Evolutionary conservation across 495 filamentous ascomycete species (phyloP), one percentile per base, ranked within the genome.

Genomic region (Chaetomium fimeti): DNA sequence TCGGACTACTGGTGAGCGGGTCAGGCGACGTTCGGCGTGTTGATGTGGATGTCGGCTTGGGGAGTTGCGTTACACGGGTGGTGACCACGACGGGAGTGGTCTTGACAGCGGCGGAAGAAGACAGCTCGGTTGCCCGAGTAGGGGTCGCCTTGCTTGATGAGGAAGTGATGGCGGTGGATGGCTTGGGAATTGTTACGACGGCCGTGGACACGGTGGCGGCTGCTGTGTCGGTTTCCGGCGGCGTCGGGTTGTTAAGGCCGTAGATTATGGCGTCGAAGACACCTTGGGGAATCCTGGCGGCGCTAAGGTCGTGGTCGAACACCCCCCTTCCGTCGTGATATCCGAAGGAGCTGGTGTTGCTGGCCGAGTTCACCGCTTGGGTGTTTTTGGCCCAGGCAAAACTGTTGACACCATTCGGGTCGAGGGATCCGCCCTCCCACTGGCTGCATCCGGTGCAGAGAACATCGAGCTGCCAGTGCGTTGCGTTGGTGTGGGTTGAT

Each of bases 391-490:
- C 73, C 66, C 68, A 75, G 16, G 68, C 73, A 15, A 75, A 60
- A 1, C 40, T 68, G 53, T 70, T 71, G 22, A 49, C 57, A 25
- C 73, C 71, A 49, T 72, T 72, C 18, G 75, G 72, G 62, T 77
- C 66, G 12, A 77, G 61, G 3, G 68, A 65, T 4, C 68, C 65
- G 36, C 63, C 67, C 27, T 57, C 53, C 76, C 76, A 80, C 22
- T 73, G 71, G 53, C 75, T 80, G 64, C 78, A 82, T 1, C 78
- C 77, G 48, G 67, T 69, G 68, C 80, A 82, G 13, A 78, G 71
- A 0, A 78, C 77, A 13, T 76, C 75, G 28, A 82, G 70, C 24
- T 81, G 79, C 78, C 79, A 84, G 66, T 82, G 80, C 4, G 81
- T 83, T 29, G 67, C 71, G 62, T 84, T 84, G 56, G 68, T 66